Evolutionary conservation across 148 eudicot species (phyloP).

Genomic region (Rhododendron henanense): DNA sequence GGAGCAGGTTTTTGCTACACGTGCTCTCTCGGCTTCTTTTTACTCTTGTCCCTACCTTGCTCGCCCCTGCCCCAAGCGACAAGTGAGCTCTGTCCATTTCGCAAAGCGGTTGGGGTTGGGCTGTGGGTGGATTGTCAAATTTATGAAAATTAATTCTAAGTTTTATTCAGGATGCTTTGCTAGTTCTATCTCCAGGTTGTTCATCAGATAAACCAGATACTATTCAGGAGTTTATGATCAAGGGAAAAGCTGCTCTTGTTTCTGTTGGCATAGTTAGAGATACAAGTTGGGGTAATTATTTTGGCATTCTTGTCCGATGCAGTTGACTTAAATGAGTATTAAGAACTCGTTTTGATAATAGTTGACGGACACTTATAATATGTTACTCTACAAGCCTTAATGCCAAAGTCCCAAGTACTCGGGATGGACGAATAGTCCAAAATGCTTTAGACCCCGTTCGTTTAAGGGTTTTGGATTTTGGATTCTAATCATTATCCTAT

Average conservation of each 20-base stretch:
- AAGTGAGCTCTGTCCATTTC: neutral
- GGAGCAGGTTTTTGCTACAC: conserved; percentile 55
- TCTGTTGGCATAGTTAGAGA: conserved; percentile 96
- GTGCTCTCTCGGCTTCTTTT: neutral
- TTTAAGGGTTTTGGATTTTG: neutral
- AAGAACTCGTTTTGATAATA: neutral
- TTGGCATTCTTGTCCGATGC: conserved; percentile 5
- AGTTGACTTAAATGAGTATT: neutral
- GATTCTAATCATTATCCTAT: too few species aligned
- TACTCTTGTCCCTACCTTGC: neutral
- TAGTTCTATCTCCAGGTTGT: conserved; percentile 90
- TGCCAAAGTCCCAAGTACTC: neutral
- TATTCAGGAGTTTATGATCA: conserved; percentile 60
- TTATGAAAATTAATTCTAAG: neutral
- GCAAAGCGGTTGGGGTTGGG: neutral
- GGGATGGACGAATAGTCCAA: too few species aligned
- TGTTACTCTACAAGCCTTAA: neutral
- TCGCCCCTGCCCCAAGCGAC: neutral
- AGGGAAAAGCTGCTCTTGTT: conserved; percentile 87
- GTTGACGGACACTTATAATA: neutral
- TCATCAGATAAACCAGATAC: conserved; percentile 76
- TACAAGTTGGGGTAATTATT: conserved; percentile 50
- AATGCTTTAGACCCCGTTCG: neutral
- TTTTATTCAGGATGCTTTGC: conserved; percentile 62
- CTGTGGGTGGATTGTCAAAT: neutral